Conservation (phyloP, 1,284 basidiomycete species). For the Ganoderma lingzhi region DNA sequence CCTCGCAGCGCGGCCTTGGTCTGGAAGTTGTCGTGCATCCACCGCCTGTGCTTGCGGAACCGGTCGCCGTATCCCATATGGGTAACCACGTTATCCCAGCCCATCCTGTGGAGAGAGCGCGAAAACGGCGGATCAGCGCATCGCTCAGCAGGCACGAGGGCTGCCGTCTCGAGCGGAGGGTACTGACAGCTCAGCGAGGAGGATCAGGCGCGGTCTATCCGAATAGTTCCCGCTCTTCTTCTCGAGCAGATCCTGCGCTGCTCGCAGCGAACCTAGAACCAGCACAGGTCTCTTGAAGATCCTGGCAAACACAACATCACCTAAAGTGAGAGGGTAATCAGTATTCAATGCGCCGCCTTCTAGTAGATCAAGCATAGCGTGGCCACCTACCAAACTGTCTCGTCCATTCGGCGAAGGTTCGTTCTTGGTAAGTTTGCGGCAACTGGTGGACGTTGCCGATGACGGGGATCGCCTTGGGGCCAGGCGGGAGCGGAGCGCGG, state of each 20-base stretch:
- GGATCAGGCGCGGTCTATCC: slow-evolving; percentile 45
- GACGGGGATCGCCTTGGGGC: slow-evolving; percentile 53
- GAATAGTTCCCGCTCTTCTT: slow-evolving; percentile 60
- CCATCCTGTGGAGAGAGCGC: slow-evolving; percentile 35
- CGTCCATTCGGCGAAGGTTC: slow-evolving; percentile 47
- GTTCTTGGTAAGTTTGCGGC: slow-evolving; percentile 46
- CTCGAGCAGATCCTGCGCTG: slow-evolving; percentile 61
- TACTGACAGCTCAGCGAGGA: slow-evolving; percentile 40
- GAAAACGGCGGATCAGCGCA: slow-evolving; percentile 25
- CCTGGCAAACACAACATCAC: slow-evolving; percentile 47
- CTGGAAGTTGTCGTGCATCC: slow-evolving; percentile 42
- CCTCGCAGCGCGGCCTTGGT: slow-evolving; percentile 31
- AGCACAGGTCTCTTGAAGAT: slow-evolving; percentile 38
- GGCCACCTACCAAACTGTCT: slow-evolving; percentile 36
- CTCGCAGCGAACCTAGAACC: slow-evolving; percentile 46
- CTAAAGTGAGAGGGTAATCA: slow-evolving; percentile 35
- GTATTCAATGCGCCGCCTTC: slow-evolving; percentile 44
- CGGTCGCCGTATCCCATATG: slow-evolving; percentile 39
- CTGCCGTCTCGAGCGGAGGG: background rate
- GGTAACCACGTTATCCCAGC: slow-evolving; percentile 37
- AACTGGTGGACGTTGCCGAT: slow-evolving; percentile 61
- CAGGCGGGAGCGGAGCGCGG: slow-evolving; percentile 48
- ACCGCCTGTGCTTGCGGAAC: slow-evolving; percentile 41
- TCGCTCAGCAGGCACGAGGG: background rate
- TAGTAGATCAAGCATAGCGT: background rate